Evolutionary conservation across 768 basidiomycete genomes (phyloP).

Genomic region (Melanogaster broomeanus): DNA sequence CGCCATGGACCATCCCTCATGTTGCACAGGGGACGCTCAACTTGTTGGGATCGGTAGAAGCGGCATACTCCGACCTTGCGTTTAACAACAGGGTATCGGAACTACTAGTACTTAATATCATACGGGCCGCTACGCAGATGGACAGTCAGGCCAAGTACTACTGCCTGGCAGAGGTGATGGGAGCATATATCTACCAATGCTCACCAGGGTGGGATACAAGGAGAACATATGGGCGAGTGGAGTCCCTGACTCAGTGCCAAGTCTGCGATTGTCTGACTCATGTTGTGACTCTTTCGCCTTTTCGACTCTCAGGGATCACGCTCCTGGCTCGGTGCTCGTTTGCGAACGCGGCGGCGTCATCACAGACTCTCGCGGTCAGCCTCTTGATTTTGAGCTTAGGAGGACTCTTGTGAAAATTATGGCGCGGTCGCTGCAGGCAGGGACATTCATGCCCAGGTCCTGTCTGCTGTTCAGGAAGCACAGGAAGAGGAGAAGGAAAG

Average conservation of each 20-base stretch:
- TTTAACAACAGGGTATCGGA: conserved; percentile 76
- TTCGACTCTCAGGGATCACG: conserved; percentile 73
- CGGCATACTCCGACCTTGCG: conserved; percentile 86
- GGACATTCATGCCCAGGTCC: conserved; percentile 64
- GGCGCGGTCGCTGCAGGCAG: conserved; percentile 85
- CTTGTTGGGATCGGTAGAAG: conserved; percentile 92
- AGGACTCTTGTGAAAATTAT: conserved; percentile 81
- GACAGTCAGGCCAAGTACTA: conserved; percentile 97
- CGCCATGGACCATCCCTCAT: conserved; percentile 48
- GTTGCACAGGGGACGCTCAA: conserved; percentile 49
- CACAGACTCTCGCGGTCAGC: conserved; percentile 76
- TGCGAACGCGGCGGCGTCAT: conserved; percentile 90
- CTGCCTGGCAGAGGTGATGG: conserved; percentile 84
- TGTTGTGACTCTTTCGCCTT: too few species aligned
- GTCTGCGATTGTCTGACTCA: background rate
- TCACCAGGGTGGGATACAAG: conserved; percentile 71
- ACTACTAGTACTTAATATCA: conserved; percentile 66
- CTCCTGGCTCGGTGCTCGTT: conserved; percentile 81
- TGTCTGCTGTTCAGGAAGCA: conserved; percentile 74
- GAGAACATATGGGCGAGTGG: conserved; percentile 93
- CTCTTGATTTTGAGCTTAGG: conserved; percentile 85
- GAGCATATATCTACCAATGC: conserved; percentile 78
- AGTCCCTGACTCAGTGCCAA: too few species aligned
- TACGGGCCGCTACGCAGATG: conserved; percentile 74
- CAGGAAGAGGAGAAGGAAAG: conserved; percentile 27